phyloP scores from a whole-genome alignment of 805 yeast species.

The Candida boleticola region DNA sequence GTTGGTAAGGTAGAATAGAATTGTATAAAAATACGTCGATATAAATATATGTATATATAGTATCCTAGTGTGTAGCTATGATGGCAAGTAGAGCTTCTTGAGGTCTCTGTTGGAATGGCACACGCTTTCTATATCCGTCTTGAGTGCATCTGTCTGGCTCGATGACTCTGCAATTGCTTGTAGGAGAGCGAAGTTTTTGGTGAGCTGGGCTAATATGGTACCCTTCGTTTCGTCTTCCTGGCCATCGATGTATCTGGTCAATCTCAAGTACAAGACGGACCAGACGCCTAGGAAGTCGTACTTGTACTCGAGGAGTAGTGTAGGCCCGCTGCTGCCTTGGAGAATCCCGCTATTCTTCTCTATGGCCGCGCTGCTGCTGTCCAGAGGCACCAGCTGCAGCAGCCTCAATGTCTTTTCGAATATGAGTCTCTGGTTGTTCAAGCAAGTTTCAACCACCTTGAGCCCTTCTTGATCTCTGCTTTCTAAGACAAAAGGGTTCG shows the following conservation, averaged over 20 bases:
- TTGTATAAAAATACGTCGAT: too few species aligned
- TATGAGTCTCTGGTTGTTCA: conserved; percentile 22
- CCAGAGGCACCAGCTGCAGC: too few species aligned
- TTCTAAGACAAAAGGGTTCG: conserved; percentile 27
- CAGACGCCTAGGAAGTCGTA: conserved; percentile 38
- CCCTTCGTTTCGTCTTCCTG: background rate
- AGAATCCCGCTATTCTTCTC: too few species aligned
- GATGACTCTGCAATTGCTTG: background rate
- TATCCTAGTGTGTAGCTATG: too few species aligned
- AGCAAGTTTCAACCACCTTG: conserved; percentile 13
- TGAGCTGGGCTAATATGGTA: background rate
- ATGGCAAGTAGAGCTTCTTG: background rate
- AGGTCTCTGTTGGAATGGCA: background rate
- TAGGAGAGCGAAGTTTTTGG: background rate
- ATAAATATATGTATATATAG: too few species aligned
- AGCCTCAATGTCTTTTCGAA: too few species aligned
- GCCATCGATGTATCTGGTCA: background rate
- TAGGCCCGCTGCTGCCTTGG: conserved; percentile 14
- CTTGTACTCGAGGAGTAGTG: conserved; percentile 20
- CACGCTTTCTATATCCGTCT: background rate
- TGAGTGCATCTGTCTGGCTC: background rate
- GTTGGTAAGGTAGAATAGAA: too few species aligned
- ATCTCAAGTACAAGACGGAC: conserved; percentile 18
- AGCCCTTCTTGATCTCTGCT: conserved; percentile 13
- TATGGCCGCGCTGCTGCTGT: too few species aligned